phyloP scores from a whole-genome alignment of 2,329 filamentous ascomycete species.

The Exserohilum turcica region DNA sequence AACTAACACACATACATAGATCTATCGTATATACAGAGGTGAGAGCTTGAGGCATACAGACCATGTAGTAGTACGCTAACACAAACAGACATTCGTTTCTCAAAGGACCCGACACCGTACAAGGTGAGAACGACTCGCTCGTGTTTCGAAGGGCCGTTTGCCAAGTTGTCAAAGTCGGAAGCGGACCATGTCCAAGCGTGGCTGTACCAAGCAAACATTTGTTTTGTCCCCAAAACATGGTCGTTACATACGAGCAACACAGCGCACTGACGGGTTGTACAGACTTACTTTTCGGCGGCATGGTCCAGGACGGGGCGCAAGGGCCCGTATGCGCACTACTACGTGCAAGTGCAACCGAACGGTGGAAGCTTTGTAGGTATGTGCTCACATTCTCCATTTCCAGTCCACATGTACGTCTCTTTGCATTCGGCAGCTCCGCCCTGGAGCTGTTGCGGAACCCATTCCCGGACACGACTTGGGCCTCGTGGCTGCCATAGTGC shows the following conservation, averaged over 20 bases:
- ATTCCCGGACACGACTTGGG: background rate
- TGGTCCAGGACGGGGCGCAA: slow-evolving; percentile 89
- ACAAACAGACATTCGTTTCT: slow-evolving; percentile 73
- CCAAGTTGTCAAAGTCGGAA: background rate
- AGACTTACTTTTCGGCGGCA: slow-evolving; percentile 82
- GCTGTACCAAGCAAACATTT: too few relatives aligned
- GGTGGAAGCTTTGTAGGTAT: slow-evolving; percentile 71
- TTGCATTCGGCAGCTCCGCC: slow-evolving; percentile 1
- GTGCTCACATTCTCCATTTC: slow-evolving; percentile 37
- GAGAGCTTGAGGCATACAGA: background rate
- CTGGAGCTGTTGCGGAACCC: slow-evolving; percentile 6
- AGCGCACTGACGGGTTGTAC: slow-evolving; percentile 29
- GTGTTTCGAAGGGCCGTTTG: too few relatives aligned
- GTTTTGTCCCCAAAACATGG: too few relatives aligned
- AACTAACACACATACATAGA: slow-evolving; percentile 46
- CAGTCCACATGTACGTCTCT: too few relatives aligned
- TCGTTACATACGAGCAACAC: background rate
- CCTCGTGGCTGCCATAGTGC: slow-evolving; percentile 6
- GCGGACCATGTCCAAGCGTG: too few relatives aligned
- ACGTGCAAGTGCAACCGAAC: slow-evolving; percentile 77
- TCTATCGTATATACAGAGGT: slow-evolving; percentile 81
- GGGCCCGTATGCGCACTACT: slow-evolving; percentile 71
- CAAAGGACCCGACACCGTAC: slow-evolving; percentile 83
- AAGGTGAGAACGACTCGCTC: slow-evolving; percentile 63
- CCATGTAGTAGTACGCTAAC: slow-evolving; percentile 1